These are phyloP conservation scores for Phytopythium boreale DNA, from an alignment of 352 stramenopile genomes.

Conservation along the genomic window DNA sequence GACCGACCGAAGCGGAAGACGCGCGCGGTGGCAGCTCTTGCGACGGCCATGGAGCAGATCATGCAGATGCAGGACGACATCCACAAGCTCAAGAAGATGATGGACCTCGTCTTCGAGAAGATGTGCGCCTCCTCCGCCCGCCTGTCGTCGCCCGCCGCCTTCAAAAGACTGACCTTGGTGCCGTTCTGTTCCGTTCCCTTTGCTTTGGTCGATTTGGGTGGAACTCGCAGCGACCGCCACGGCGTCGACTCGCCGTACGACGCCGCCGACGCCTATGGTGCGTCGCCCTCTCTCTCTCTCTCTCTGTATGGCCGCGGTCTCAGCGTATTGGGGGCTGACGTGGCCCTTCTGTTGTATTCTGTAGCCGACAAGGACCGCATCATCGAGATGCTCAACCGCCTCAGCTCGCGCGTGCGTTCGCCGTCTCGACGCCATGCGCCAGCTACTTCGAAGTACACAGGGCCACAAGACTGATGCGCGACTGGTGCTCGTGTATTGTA, in stretches of 20 bases:
- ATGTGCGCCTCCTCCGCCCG: conserved; percentile 37
- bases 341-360: background rate
- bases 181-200: background rate
- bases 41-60: conserved; percentile 79
- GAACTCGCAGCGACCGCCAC: conserved; percentile 46
- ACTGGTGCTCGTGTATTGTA: conserved; percentile 14
- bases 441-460: too few relatives aligned
- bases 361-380: conserved; percentile 85
- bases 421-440: background rate
- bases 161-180: conserved; percentile 1
- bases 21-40: background rate
- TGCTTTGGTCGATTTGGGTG: too few relatives aligned
- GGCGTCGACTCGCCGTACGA: conserved; percentile 58
- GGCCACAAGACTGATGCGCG: background rate
- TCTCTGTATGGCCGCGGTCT: background rate
- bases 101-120: conserved; percentile 84
- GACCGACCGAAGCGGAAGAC: too few relatives aligned
- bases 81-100: conserved; percentile 91
- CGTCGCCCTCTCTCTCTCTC: background rate
- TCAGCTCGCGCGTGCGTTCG: conserved; percentile 63
- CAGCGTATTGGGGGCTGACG: background rate
- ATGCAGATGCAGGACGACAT: conserved; percentile 91
- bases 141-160: background rate
- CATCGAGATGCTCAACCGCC: conserved; percentile 85
- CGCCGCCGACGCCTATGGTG: conserved; percentile 75